phyloP scores from a whole-genome alignment of 1,284 basidiomycete genomes.

The Ustilago tritici region DNA sequence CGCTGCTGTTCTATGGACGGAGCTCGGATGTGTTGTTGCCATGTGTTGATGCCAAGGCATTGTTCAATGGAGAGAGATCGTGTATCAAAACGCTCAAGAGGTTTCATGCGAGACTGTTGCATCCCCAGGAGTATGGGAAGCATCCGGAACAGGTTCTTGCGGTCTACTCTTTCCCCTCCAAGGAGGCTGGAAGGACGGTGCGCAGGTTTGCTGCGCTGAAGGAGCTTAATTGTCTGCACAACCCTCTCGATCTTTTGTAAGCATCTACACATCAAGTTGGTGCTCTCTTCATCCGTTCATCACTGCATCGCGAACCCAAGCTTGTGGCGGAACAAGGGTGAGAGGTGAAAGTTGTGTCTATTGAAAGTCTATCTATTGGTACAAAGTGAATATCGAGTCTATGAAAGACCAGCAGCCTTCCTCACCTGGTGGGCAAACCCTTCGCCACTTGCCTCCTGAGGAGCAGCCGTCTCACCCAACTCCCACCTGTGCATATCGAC shows the following conservation, averaged over 20 bases:
- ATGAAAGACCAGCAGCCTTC: constrained; percentile 61
- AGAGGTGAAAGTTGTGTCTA: constrained; percentile 11
- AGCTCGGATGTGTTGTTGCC: constrained; percentile 29
- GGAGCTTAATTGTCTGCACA: constrained; percentile 27
- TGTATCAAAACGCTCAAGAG: constrained; percentile 23
- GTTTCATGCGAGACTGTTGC: constrained; percentile 31
- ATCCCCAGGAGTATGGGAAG: constrained; percentile 23
- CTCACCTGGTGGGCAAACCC: constrained; percentile 63
- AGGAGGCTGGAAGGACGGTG: constrained; percentile 27
- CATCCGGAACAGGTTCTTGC: constrained; percentile 34
- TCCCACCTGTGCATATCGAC: constrained; percentile 70
- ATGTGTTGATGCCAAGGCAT: constrained; percentile 32
- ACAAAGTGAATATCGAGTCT: constrained; percentile 3
- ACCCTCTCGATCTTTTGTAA: constrained; percentile 24
- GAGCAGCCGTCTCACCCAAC: constrained; percentile 66
- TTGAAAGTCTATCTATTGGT: constrained; percentile 2
- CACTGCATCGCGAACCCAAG: background rate
- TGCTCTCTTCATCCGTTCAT: background rate
- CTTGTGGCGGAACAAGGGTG: background rate
- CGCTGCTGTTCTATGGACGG: constrained; percentile 43
- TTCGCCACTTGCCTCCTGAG: constrained; percentile 21
- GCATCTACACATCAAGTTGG: background rate
- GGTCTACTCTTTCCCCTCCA: constrained; percentile 30
- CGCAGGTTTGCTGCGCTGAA: constrained; percentile 41
- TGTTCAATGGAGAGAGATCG: constrained; percentile 27